A percentile compares a stretch with the other conserved stretches of the same genome.
phyloP scores from a whole-genome alignment of 306 rosid genomes.

The Malus asiatica region DNA sequence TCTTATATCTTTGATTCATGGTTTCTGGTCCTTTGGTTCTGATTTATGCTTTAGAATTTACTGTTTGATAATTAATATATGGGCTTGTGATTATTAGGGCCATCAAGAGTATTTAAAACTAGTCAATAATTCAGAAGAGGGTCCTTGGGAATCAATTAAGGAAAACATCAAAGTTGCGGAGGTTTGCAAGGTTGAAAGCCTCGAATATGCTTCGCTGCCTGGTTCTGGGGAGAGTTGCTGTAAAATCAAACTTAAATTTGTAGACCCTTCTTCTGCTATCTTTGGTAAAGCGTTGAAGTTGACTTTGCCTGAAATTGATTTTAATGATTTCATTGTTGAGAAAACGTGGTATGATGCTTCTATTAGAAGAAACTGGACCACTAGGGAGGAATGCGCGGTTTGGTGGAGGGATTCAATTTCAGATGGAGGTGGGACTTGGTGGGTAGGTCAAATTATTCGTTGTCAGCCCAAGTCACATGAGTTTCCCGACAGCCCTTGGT shows the following conservation, averaged over 20 bases:
- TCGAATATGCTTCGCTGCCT: conserved; percentile 47
- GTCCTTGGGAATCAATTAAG: conserved; percentile 32
- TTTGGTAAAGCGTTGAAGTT: conserved; percentile 37
- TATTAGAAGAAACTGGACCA: conserved; percentile 60
- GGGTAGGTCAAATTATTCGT: conserved; percentile 50
- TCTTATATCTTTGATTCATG: neutral
- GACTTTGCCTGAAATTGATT: conserved; percentile 63
- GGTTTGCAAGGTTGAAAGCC: conserved; percentile 65
- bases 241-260: conserved; percentile 53
- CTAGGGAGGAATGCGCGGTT: conserved; percentile 60
- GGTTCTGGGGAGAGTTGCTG: conserved; percentile 90
- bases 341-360: conserved; percentile 66
- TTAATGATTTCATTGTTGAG: conserved; percentile 78
- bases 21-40: neutral
- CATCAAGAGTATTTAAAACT: conserved; percentile 57
- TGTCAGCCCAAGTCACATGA: conserved; percentile 46
- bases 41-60: conserved; percentile 12
- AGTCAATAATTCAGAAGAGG: neutral
- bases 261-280: conserved; percentile 46
- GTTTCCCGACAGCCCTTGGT: conserved; percentile 90
- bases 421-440: conserved; percentile 58
- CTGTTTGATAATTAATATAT: conserved; percentile 11
- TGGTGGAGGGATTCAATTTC: conserved; percentile 62
- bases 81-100: conserved; percentile 46
- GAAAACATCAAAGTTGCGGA: conserved; percentile 46